Conservation (phyloP, 2,329 filamentous ascomycete genomes). For the Graphilbum ipis-grandicollis region DNA sequence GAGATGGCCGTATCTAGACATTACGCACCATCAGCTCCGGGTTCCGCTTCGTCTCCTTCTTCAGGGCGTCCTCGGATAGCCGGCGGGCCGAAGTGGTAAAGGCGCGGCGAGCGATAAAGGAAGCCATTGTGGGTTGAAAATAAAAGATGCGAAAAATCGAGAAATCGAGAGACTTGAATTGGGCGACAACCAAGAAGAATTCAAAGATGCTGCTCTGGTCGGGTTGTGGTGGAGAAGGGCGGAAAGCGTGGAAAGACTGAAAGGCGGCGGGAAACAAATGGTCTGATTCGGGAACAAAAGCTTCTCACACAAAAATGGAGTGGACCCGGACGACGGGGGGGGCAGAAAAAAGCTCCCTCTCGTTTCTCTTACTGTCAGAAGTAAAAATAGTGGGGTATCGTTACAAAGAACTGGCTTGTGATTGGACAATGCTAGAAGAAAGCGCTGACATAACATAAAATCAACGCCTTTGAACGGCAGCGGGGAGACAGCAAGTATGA, state of each 20-base stretch:
- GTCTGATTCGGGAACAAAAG: neutral
- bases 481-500: too few relatives aligned
- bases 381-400: neutral
- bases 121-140: constrained; percentile 15
- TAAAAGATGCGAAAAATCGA: neutral
- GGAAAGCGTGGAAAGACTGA: too few relatives aligned
- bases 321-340: neutral
- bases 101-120: constrained; percentile 36
- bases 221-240: neutral
- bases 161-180: too few relatives aligned
- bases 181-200: too few relatives aligned
- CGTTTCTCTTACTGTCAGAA: too few relatives aligned
- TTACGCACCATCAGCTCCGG: constrained; percentile 28
- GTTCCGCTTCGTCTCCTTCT: constrained; percentile 40
- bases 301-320: neutral
- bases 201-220: neutral
- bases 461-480: too few relatives aligned
- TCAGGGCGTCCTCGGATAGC: constrained; percentile 25
- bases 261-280: neutral
- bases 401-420: neutral
- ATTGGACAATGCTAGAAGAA: constrained; percentile 7
- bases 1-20: too few relatives aligned
- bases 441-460: constrained; percentile 5
- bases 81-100: constrained; percentile 37
- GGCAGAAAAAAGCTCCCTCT: constrained; percentile 1